These are phyloP conservation scores for Rhamnella rubrinervis DNA, from an alignment of 331 rosid species.

Conservation along the genomic window DNA sequence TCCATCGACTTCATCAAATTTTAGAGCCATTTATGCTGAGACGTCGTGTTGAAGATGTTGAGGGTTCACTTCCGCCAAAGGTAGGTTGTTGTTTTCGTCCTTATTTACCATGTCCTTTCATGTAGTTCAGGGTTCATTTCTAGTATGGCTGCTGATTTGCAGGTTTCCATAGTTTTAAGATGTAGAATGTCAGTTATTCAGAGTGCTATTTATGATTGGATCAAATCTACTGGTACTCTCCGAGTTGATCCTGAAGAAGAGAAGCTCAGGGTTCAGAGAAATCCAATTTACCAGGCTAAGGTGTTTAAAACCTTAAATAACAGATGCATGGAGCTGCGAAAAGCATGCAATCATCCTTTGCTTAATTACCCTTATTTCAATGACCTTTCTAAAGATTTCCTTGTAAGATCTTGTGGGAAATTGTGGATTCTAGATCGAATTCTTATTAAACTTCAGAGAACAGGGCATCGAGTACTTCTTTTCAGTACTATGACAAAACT, in stretches of 20 bases:
- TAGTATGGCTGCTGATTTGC: conserved; percentile 44
- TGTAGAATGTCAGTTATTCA: conserved; percentile 95
- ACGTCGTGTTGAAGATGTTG: conserved; percentile 99
- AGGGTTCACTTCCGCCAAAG: conserved; percentile 98
- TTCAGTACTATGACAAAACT: conserved; percentile 99
- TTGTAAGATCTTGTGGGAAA: conserved; percentile 91
- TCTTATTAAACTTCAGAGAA: conserved; percentile 87
- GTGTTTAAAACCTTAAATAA: conserved; percentile 87
- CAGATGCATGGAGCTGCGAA: conserved; percentile 98
- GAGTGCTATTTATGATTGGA: conserved; percentile 95
- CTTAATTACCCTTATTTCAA: conserved; percentile 91
- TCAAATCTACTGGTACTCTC: conserved; percentile 94
- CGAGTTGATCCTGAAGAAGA: conserved; percentile 99
- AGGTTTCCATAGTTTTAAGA: conserved; percentile 77
- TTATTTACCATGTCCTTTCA: conserved; percentile 14
- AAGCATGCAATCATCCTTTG: conserved; percentile 96
- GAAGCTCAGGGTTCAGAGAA: conserved; percentile 65
- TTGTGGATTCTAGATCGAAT: conserved; percentile 96
- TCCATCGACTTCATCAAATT: conserved; percentile 98
- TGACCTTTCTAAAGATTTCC: conserved; percentile 88
- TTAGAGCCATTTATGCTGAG: conserved; percentile 99
- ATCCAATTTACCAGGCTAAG: conserved; percentile 75
- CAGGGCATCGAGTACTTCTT: conserved; percentile 95
- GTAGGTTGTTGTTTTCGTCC: conserved; percentile 40
- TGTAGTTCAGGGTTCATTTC: conserved; percentile 28